phyloP scores from a whole-genome alignment of 768 basidiomycete species.

The Suillus clintonianus region DNA sequence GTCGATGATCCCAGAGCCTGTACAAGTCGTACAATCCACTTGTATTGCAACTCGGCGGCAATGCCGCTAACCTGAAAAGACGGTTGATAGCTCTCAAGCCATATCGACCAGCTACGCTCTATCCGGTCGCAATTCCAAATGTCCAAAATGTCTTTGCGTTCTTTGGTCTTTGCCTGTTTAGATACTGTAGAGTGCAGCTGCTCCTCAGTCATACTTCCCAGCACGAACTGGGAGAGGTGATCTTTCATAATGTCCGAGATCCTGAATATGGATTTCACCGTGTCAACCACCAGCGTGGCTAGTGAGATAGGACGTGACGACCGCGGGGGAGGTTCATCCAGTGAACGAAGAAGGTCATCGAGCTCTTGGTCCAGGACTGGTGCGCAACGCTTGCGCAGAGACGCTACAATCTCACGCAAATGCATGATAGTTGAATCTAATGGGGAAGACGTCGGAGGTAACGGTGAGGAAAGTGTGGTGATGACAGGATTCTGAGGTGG shows the following conservation, averaged over 20 bases:
- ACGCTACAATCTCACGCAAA: constrained; percentile 53
- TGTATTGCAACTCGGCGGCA: constrained; percentile 18
- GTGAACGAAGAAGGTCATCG: constrained; percentile 40
- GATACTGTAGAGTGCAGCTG: constrained; percentile 52
- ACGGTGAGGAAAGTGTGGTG: constrained; percentile 52
- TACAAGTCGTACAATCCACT: constrained; percentile 53
- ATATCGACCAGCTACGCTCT: constrained; percentile 21
- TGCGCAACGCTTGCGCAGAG: constrained; percentile 63
- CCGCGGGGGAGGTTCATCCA: constrained; percentile 34
- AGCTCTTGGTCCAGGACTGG: constrained; percentile 61
- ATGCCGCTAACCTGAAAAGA: constrained; percentile 12
- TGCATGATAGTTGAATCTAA: constrained; percentile 56
- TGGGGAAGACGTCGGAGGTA: constrained; percentile 70
- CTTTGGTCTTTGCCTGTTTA: constrained; percentile 54
- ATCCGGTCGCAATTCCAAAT: constrained; percentile 45
- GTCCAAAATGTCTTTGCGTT: constrained; percentile 54
- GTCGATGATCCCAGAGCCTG: constrained; percentile 46
- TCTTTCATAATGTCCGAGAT: constrained; percentile 67
- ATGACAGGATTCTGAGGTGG: constrained; percentile 55
- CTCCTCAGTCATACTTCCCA: constrained; percentile 67
- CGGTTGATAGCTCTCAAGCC: constrained; percentile 17
- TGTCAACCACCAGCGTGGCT: constrained; percentile 50
- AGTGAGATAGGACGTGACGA: constrained; percentile 33
- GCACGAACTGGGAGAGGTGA: constrained; percentile 64
- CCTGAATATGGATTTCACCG: constrained; percentile 47